Conservation (phyloP, 768 basidiomycete species). For the Fomitopsis serialis region DNA sequence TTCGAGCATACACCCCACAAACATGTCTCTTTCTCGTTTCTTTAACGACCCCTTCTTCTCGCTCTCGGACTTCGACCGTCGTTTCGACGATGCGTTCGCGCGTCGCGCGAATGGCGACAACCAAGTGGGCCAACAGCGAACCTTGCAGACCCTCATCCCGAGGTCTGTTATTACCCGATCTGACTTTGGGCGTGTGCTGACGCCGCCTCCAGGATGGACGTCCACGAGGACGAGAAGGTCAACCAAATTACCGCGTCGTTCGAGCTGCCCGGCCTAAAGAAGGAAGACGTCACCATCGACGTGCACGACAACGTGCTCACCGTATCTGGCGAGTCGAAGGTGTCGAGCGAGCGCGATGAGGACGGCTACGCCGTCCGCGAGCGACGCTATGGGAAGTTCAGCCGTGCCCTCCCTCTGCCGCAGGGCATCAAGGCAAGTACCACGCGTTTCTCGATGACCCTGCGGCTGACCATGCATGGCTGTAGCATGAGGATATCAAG, state of each 20-base stretch:
- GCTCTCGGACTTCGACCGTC: slow-evolving; percentile 35
- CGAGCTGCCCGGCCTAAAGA: slow-evolving; percentile 50
- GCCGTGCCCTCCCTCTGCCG: slow-evolving; percentile 18
- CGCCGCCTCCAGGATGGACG: slow-evolving; percentile 37
- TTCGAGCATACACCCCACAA: not conserved
- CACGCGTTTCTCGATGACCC: not conserved
- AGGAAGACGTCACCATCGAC: slow-evolving; percentile 47
- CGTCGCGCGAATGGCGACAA: slow-evolving; percentile 9
- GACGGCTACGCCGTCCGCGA: slow-evolving; percentile 28
- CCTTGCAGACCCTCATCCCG: slow-evolving; percentile 11
- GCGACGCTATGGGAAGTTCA: slow-evolving; percentile 22
- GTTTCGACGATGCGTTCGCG: slow-evolving; percentile 36
- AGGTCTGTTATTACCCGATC: slow-evolving; percentile 9
- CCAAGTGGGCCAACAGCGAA: slow-evolving; percentile 3
- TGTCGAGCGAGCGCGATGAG: slow-evolving; percentile 29
- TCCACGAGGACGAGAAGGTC: slow-evolving; percentile 40
- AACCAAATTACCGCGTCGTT: slow-evolving; percentile 49
- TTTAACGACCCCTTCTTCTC: slow-evolving; percentile 38
- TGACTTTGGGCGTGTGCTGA: no score
- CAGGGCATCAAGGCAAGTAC: slow-evolving; percentile 22
- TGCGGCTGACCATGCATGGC: not conserved
- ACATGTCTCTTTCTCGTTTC: slow-evolving; percentile 32
- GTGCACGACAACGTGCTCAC: slow-evolving; percentile 42
- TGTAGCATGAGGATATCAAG: slow-evolving; percentile 22
- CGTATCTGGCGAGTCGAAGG: slow-evolving; percentile 42